A percentile compares a stretch with the other conserved stretches of the same genome.
These are phyloP conservation scores for Penicillium expansum DNA, from an alignment of 2,329 filamentous ascomycete genomes.

Conservation along the genomic window DNA sequence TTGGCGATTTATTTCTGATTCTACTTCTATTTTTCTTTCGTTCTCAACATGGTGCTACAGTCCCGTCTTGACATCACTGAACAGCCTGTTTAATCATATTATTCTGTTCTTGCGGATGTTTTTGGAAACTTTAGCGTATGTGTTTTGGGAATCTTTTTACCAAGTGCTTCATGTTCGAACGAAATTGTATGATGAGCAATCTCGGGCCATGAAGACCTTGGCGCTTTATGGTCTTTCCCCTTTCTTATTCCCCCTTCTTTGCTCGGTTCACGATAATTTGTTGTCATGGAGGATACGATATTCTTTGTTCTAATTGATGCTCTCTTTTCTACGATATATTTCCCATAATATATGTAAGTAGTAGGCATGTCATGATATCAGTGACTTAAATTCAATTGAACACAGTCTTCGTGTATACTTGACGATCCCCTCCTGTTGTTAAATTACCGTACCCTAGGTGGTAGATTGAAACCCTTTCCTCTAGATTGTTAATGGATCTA, in stretches of 20 bases:
- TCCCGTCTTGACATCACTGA: conserved; percentile 2
- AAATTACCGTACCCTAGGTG: neutral
- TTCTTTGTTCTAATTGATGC: conserved; percentile 5
- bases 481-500: too few species aligned
- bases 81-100: conserved; percentile 11
- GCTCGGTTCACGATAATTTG: neutral
- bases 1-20: conserved; percentile 14
- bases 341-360: neutral
- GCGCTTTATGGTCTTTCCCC: conserved; percentile 2
- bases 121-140: conserved; percentile 17
- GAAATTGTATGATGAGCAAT: conserved; percentile 22
- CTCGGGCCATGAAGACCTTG: conserved; percentile 6
- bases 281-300: neutral
- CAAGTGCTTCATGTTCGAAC: conserved; percentile 7
- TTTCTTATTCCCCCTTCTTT: conserved; percentile 5
- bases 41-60: neutral
- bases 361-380: neutral
- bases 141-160: conserved; percentile 7
- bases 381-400: neutral
- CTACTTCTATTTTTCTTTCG: conserved; percentile 6
- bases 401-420: neutral
- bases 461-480: too few species aligned
- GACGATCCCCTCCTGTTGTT: neutral
- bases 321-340: neutral
- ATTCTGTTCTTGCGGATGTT: conserved; percentile 8